Conservation (phyloP, 2,329 filamentous ascomycete species). For the Claviceps arundinis region DNA sequence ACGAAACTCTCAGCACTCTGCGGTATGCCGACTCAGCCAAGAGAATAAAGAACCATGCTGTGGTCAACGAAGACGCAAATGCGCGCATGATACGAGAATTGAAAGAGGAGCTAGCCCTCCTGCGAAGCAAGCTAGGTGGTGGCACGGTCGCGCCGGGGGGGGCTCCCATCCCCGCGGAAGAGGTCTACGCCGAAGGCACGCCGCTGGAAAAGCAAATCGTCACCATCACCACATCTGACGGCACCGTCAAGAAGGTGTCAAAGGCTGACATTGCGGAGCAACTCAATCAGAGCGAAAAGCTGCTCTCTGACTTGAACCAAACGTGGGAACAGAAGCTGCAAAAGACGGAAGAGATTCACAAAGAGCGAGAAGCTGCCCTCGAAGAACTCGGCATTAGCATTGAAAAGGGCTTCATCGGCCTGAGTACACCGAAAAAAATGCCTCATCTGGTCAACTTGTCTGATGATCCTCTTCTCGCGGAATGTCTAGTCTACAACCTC, state of each 20-base stretch:
- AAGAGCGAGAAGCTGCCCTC: slow-evolving; percentile 84
- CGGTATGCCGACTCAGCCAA: slow-evolving; percentile 96
- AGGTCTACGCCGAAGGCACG: slow-evolving; percentile 83
- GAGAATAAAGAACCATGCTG: slow-evolving; percentile 98
- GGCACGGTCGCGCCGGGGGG: slow-evolving; percentile 34
- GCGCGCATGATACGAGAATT: slow-evolving; percentile 97
- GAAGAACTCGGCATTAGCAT: slow-evolving; percentile 98
- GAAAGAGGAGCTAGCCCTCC: slow-evolving; percentile 80
- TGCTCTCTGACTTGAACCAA: slow-evolving; percentile 90
- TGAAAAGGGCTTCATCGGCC: slow-evolving; percentile 90
- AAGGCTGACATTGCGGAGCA: slow-evolving; percentile 98
- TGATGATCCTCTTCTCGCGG: slow-evolving; percentile 83
- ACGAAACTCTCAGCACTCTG: slow-evolving; percentile 89
- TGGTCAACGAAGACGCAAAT: slow-evolving; percentile 97
- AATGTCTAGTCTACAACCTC: slow-evolving; percentile 95
- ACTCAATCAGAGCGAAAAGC: slow-evolving; percentile 87
- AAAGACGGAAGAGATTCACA: slow-evolving; percentile 95
- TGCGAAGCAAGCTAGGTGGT: slow-evolving; percentile 72
- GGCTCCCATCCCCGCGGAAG: slow-evolving; percentile 46
- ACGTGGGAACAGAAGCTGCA: slow-evolving; percentile 95
- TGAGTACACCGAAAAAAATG: slow-evolving; percentile 98
- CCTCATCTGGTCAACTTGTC: slow-evolving; percentile 96
- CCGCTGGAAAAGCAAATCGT: slow-evolving; percentile 93
- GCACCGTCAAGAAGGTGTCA: slow-evolving; percentile 83
- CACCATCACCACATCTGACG: slow-evolving; percentile 77